Evolutionary conservation across 352 stramenopile species (phyloP).

Genomic region (Pythium vanterpoolii): DNA sequence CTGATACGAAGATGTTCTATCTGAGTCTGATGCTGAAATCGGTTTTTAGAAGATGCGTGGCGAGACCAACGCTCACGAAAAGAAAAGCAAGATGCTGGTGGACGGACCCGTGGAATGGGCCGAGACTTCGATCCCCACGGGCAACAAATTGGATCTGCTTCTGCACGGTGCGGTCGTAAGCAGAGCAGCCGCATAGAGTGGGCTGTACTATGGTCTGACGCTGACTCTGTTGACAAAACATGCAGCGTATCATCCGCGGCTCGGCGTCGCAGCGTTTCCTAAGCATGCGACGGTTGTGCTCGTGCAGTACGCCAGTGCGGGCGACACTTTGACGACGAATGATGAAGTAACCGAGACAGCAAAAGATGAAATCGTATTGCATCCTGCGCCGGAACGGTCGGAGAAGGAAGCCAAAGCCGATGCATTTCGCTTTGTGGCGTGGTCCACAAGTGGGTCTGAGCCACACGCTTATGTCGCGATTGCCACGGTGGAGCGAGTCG

Average conservation of each 20-base stretch:
- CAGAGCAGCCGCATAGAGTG: not conserved
- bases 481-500: conserved; percentile 8
- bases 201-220: not conserved
- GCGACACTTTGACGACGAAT: too few relatives aligned
- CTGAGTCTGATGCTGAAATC: not conserved
- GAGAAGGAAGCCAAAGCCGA: conserved; percentile 4
- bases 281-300: conserved; percentile 34
- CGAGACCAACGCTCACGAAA: not conserved
- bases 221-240: not conserved
- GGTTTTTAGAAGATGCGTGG: too few relatives aligned
- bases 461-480: conserved; percentile 4
- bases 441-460: not conserved
- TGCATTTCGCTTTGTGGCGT: conserved; percentile 12
- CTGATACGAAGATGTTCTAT: not conserved
- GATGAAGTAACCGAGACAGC: conserved; percentile 22
- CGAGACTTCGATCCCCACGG: conserved; percentile 25
- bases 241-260: conserved; percentile 38
- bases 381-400: not conserved
- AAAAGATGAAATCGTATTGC: conserved; percentile 17
- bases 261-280: conserved; percentile 38
- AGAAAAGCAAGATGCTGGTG: conserved; percentile 32
- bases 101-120: conserved; percentile 41
- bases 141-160: conserved; percentile 39
- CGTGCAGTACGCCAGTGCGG: conserved; percentile 15
- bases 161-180: conserved; percentile 25